Base-by-base conservation (phyloP, 768 basidiomycete genomes). In the Suillus decipiens region DNA sequence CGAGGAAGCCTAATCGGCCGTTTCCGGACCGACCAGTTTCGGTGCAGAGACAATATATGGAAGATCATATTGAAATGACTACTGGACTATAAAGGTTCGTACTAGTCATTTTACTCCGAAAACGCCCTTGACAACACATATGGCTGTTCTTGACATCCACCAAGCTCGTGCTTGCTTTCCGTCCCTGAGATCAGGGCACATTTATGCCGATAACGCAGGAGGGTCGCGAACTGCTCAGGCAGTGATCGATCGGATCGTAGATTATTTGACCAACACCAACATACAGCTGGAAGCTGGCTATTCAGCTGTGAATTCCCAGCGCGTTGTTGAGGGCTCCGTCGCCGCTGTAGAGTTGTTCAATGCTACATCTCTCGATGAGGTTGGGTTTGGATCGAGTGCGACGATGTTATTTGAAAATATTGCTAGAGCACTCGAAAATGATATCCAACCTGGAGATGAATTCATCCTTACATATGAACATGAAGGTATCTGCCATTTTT, bases 401-500 rank as follows among this genome's bases (percentile, higher is more conserved):
- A 89, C 90, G 0, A 75, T 86, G 77, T 82, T 89, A 42, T 68
- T 89, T 33, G 89, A 89, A 70, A 91, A 92, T 67, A 78, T 92
- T 0, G 81, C 89, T 0, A 76, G 89, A 9, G 84, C 85, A 0
- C 69, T 92, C 62, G 88, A 89, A 37, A 69, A 66, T 0, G 81
- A 81, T 60, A 79, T 92, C 31, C 70, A 80, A 39, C 64, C 75
- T 1, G 88, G 84, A 5, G 91, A 92, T 62, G 91, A 92, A 73
- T 85, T 93, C 61, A 86, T 94, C 61, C 71, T 92, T n/a, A 89
- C 87, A 0, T 85, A 83, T 1, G 92, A 93, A 71, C 92, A 94
- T 66, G 91, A 94, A 80, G 86, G 89, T 91, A 37, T 31, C 77
- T 57, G 10, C 6, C 17, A 11, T 12, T 11, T 57, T 10, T 62